Evolutionary conservation across 2,329 filamentous ascomycete species (phyloP), one percentile per base, ranked within the genome.

Genomic region (Arthrocladium fulminans): DNA sequence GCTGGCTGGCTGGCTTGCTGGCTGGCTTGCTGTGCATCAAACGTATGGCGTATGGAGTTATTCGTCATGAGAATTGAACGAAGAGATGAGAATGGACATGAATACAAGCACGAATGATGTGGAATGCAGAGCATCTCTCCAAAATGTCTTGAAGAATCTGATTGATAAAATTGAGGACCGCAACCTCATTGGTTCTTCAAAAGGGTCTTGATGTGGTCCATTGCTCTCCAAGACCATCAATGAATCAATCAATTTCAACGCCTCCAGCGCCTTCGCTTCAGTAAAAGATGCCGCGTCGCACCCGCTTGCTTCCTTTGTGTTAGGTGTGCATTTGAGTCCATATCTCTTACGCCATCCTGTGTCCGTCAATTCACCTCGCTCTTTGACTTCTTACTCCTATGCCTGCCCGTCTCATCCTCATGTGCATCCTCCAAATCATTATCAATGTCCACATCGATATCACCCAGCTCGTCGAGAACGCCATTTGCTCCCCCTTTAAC

Each of bases 311-410:
- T 37, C 6, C 5, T 5, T n/a, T 47, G 0, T 59, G 61, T 51
- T 37, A 13, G 32, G 5, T 37, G 7, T n/a, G 7, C 20, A 9
- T n/a, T n/a, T n/a, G n/a, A n/a, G n/a, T n/a, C n/a, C n/a, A n/a
- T n/a, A n/a, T n/a, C n/a, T n/a, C n/a, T n/a, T 25, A 9, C 67
- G 58, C 69, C 66, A 47, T 69, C 67, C 54, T 69, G 66, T 15
- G 54, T 68, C 67, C 29, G 20, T 44, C 39, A 45, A n/a, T 30
- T 39, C 22, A 24, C 13, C 19, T 35, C 24, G 25, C 40, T 49
- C 23, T 27, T 50, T 23, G 48, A 7, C 37, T 34, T 42, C 42
- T 46, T 50, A 13, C 20, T 27, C 25, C 41, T 34, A 12, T 46
- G 42, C 17, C 44, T 50, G 20, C 30, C 37, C 2, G 20, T 35